Conservation (phyloP, 73 alveolate species). For the Stentor coeruleus region DNA sequence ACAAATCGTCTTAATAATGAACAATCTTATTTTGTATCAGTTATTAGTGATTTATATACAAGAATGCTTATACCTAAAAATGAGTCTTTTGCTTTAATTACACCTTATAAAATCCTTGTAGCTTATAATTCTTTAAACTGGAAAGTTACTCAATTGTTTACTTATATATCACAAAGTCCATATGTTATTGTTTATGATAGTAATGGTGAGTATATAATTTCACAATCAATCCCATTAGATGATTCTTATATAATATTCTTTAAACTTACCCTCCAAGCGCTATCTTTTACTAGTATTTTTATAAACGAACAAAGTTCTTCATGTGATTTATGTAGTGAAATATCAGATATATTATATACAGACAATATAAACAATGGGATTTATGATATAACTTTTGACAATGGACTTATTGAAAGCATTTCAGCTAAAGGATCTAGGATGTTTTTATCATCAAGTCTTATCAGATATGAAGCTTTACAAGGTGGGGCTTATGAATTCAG, state of each 20-base stretch:
- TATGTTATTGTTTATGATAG: not conserved
- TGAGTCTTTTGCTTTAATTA: not conserved
- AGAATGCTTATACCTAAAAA: not conserved
- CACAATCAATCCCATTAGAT: not conserved
- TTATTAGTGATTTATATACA: not conserved
- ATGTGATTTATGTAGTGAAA: not conserved
- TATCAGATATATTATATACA: not conserved
- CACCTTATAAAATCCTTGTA: not conserved
- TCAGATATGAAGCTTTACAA: not conserved
- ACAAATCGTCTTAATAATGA: not conserved
- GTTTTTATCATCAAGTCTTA: not conserved
- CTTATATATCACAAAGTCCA: not conserved
- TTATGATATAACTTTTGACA: not conserved
- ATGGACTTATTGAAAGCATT: not conserved
- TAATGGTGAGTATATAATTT: not conserved
- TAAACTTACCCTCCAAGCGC: not conserved
- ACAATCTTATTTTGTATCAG: not conserved
- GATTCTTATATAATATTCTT: not conserved
- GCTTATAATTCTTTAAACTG: conserved; percentile 11
- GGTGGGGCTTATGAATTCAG: not conserved
- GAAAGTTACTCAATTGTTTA: not conserved
- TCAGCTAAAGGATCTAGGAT: not conserved
- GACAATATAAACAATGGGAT: not conserved
- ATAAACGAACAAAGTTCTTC: not conserved
- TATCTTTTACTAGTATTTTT: not conserved